A percentile compares a stretch with the other conserved stretches of the same genome.
These are phyloP conservation scores for Triticum dicoccoides DNA, from an alignment of 176 grass and related monocot genomes.

Conservation along the genomic window DNA sequence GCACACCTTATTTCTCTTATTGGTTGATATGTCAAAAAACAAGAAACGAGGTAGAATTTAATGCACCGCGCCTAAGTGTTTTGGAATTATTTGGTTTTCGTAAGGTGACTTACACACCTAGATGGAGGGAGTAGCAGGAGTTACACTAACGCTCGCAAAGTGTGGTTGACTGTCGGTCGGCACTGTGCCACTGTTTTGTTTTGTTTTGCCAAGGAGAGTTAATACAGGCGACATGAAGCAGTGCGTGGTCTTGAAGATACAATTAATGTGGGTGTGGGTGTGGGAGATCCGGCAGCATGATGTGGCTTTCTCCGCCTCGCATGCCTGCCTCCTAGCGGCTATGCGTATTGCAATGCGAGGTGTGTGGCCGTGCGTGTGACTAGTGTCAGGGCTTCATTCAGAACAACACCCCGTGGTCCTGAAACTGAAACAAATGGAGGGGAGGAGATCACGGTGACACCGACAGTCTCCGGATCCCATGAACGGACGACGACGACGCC, in stretches of 20 bases:
- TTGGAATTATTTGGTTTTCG: no score
- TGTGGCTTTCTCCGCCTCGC: conserved; percentile 25
- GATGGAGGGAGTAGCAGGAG: no score
- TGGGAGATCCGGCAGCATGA: conserved; percentile 17
- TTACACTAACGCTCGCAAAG: not conserved
- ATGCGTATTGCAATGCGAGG: conserved; percentile 19
- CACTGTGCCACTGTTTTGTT: not conserved
- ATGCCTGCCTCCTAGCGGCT: not conserved
- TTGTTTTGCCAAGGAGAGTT: not conserved
- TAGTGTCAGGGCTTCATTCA: conserved; percentile 14
- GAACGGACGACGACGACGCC: conserved; percentile 13
- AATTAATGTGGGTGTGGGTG: conserved; percentile 24
- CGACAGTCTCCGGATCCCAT: conserved; percentile 27
- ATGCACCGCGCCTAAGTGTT: no score
- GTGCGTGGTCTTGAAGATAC: conserved; percentile 2
- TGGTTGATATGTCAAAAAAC: no score
- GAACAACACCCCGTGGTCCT: conserved; percentile 29
- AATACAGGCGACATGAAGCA: not conserved
- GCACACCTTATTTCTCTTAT: no score
- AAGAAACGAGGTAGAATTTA: no score
- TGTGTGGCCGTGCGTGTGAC: conserved; percentile 25
- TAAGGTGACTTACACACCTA: no score
- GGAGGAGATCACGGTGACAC: not conserved
- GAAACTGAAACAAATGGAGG: not conserved
- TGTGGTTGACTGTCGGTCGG: not conserved